Evolutionary conservation across 1,139 yeast genomes (phyloP).

Genomic region (Zygotorulaspora mrakii): DNA sequence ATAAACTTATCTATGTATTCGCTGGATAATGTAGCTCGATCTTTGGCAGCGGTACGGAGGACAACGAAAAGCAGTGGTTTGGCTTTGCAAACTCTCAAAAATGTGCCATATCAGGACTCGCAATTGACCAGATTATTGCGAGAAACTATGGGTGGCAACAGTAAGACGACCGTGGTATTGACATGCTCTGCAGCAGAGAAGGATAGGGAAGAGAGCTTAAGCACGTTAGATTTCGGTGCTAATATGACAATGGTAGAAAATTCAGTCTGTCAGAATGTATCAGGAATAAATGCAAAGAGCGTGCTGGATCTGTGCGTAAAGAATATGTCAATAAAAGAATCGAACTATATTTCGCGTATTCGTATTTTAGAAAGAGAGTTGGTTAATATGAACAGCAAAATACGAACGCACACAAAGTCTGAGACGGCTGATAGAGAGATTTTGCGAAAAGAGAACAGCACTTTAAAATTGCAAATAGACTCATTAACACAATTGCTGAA

Average conservation of each 20-base stretch:
- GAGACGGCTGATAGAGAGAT: slow-evolving; percentile 40
- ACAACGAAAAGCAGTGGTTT: slow-evolving; percentile 5
- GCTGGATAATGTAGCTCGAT: slow-evolving; percentile 76
- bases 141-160: slow-evolving; percentile 84
- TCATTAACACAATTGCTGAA: slow-evolving; percentile 38
- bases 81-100: slow-evolving; percentile 40
- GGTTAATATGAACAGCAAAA: slow-evolving; percentile 44
- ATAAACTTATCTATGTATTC: slow-evolving; percentile 76
- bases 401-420: slow-evolving; percentile 36
- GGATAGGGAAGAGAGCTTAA: slow-evolving; percentile 67
- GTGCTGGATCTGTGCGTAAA: slow-evolving; percentile 46
- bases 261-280: slow-evolving; percentile 57
- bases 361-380: slow-evolving; percentile 52
- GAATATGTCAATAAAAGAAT: slow-evolving; percentile 48
- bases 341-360: slow-evolving; percentile 44
- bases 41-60: slow-evolving; percentile 62
- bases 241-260: slow-evolving; percentile 73
- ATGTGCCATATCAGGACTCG: slow-evolving; percentile 79
- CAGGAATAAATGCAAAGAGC: slow-evolving; percentile 60
- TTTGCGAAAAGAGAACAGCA: slow-evolving; percentile 43
- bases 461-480: slow-evolving; percentile 44
- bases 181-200: slow-evolving; percentile 68
- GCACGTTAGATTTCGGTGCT: slow-evolving; percentile 76
- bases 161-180: slow-evolving; percentile 72
- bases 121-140: slow-evolving; percentile 78